These are phyloP conservation scores for Botryotinia narcissicola DNA, from an alignment of 2,329 filamentous ascomycete genomes.

Conservation along the genomic window DNA sequence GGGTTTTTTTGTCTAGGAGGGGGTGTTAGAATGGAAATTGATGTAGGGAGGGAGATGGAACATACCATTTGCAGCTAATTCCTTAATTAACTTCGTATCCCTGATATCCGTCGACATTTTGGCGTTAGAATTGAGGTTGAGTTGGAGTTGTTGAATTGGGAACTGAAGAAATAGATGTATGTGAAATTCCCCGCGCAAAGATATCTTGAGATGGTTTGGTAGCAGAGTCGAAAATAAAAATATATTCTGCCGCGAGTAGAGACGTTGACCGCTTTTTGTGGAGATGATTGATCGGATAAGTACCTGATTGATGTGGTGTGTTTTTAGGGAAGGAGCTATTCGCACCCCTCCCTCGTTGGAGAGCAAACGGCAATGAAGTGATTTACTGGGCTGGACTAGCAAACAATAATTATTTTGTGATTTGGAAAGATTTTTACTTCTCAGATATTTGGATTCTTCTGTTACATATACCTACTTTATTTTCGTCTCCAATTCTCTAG, in stretches of 20 bases:
- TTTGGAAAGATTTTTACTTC: background rate
- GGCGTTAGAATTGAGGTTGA: background rate
- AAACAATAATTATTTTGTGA: background rate
- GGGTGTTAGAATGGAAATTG: background rate
- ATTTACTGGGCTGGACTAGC: background rate
- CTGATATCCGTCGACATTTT: constrained; percentile 35
- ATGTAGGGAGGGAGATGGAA: background rate
- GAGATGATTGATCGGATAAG: background rate
- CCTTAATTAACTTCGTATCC: constrained; percentile 40
- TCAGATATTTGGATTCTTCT: background rate
- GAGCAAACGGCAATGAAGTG: background rate
- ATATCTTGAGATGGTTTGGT: background rate
- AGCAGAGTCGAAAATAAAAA: constrained; percentile 16
- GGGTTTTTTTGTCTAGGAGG: constrained; percentile 67
- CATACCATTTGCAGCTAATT: constrained; percentile 40
- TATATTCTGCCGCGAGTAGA: background rate
- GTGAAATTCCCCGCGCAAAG: background rate
- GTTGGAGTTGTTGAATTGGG: background rate
- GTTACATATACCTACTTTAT: background rate
- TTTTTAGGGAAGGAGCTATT: background rate
- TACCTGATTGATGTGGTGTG: background rate
- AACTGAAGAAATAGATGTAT: background rate
- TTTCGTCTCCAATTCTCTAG: background rate
- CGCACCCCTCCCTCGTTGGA: background rate
- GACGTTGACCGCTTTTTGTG: background rate